Evolutionary conservation across 345 rosid species (phyloP).

Genomic region (Nephelium lappaceum): DNA sequence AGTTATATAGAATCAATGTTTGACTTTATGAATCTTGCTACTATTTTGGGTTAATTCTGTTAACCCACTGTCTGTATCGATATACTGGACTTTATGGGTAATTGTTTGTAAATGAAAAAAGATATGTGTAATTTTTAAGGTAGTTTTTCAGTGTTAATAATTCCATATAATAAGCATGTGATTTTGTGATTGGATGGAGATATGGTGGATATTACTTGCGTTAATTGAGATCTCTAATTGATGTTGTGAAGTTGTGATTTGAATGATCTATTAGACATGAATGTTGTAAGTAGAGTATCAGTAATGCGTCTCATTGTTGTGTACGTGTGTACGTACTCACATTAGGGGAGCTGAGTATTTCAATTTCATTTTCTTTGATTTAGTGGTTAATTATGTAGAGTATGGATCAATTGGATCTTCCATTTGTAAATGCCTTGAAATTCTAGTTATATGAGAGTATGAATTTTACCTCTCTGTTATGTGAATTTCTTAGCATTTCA

Average conservation of each 20-base stretch:
- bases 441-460: neutral
- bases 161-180: neutral
- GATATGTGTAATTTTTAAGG: neutral
- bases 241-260: neutral
- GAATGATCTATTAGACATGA: neutral
- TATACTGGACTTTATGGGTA: neutral
- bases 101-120: neutral
- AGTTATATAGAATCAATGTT: neutral
- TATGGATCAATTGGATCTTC: neutral
- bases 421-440: neutral
- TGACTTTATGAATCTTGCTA: neutral
- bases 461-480: neutral
- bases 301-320: neutral
- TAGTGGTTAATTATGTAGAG: neutral
- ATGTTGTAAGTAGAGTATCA: neutral
- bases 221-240: neutral
- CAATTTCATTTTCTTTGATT: neutral
- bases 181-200: neutral
- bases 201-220: neutral
- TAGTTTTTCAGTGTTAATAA: neutral
- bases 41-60: neutral
- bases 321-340: no score
- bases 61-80: neutral
- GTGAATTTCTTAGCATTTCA: neutral
- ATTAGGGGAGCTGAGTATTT: neutral